These are phyloP conservation scores for Neofusicoccum laricinum DNA, from an alignment of 2,329 filamentous ascomycete genomes.

Conservation along the genomic window DNA sequence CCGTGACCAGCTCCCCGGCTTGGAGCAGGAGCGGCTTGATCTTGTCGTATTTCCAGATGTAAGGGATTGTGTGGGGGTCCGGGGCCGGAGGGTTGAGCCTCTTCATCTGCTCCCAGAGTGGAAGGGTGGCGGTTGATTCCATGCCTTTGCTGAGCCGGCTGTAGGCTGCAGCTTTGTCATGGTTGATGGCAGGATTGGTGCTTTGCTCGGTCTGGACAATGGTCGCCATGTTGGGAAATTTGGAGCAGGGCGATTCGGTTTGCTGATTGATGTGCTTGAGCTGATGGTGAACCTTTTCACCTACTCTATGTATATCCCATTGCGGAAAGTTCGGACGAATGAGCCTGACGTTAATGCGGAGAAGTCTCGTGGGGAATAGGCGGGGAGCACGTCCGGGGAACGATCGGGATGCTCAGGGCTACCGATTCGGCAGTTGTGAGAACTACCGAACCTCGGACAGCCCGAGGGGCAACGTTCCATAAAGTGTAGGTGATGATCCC, in stretches of 20 bases:
- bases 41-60: constrained; percentile 37
- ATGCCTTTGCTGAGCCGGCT: neutral
- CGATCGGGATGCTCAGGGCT: neutral
- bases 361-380: neutral
- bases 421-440: neutral
- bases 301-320: neutral
- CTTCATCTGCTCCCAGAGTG: constrained; percentile 51
- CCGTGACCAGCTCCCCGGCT: constrained; percentile 36
- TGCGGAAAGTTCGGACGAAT: neutral
- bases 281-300: neutral
- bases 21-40: constrained; percentile 35
- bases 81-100: constrained; percentile 47
- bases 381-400: neutral
- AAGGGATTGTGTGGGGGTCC: constrained; percentile 42
- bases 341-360: neutral
- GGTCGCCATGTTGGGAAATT: neutral
- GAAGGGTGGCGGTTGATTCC: constrained; percentile 23
- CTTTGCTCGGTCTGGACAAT: neutral
- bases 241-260: too few species aligned
- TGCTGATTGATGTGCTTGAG: neutral
- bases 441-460: neutral
- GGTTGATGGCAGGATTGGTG: neutral
- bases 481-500: neutral
- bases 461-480: neutral
- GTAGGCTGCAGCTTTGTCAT: neutral